Base-by-base conservation (phyloP, 345 rosid species). In the Sonneratia alba region DNA sequence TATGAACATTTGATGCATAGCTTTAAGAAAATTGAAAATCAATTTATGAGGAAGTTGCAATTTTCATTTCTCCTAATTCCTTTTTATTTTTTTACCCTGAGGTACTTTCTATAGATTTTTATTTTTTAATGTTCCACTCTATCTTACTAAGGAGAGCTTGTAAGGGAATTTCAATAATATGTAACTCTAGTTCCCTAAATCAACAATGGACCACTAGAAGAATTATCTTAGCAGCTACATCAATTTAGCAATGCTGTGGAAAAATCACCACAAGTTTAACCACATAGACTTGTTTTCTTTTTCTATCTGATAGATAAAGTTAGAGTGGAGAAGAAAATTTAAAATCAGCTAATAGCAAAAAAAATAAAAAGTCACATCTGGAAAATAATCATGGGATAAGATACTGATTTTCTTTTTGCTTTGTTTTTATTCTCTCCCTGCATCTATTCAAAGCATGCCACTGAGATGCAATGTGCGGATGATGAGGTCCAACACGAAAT, bases 401-500 rank as follows among this genome's bases (percentile, higher is more conserved):
- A 16, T 21, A 36, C 66, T 73, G 71, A 68, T 55, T 38, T 69
- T 51, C 53, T 38, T 1, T 70, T 67, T 3, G 36, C n/a, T 68
- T 67, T 40, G n/a, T 65, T 72, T 69, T 53, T 32, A 13, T 71
- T 71, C 32, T 48, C 27, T 55, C 67, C 15, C 59, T 72, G 49
- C 32, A 45, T 66, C 53, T 56, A 10, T 47, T 47, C 11, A 80
- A 34, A 84, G 88, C 80, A 71, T 36, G 75, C 66, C 32, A 13
- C 70, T 6, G 84, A 77, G 74, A 74, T 64, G 73, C 77, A 75
- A 71, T n/a, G 45, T 75, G 67, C 71, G 32, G 88, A 86, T 76
- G 78, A 74, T 71, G 86, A 82, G 70, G 83, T 79, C 77, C 85
- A 76, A 73, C 74, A 75, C 72, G 83, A 77, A 72, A 51, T 68